phyloP scores from a whole-genome alignment of 2,329 filamentous ascomycete species.

The Fusarium albosuccineum region DNA sequence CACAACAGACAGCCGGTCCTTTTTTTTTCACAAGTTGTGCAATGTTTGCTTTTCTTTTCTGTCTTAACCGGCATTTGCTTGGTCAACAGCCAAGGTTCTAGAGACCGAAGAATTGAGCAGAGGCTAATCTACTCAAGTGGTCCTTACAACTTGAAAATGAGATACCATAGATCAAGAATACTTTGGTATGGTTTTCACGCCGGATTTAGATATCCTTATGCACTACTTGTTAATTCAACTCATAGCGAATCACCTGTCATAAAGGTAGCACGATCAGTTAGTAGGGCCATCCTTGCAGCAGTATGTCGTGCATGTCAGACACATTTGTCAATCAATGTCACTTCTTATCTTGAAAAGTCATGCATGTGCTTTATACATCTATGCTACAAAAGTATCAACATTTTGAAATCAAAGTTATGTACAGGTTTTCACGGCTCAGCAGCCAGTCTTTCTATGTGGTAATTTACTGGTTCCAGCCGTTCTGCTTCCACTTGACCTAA shows the following conservation, averaged over 20 bases:
- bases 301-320: background rate
- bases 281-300: background rate
- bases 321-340: background rate
- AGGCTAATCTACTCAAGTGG: background rate
- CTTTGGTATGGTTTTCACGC: too few relatives aligned
- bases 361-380: slow-evolving; percentile 19
- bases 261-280: background rate
- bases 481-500: slow-evolving; percentile 44
- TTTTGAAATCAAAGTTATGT: slow-evolving; percentile 37
- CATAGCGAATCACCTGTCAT: background rate
- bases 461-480: slow-evolving; percentile 43
- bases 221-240: background rate
- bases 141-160: too few relatives aligned
- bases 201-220: background rate
- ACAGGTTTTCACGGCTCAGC: slow-evolving; percentile 21
- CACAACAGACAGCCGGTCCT: background rate
- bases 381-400: slow-evolving; percentile 33
- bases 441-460: slow-evolving; percentile 1
- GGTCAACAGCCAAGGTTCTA: background rate
- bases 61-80: background rate
- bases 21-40: slow-evolving; percentile 8
- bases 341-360: background rate
- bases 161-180: too few relatives aligned
- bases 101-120: background rate
- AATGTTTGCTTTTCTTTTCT: slow-evolving; percentile 11